Evolutionary conservation across 495 filamentous ascomycete species (phyloP).

Genomic region (Penicillium coffeae): DNA sequence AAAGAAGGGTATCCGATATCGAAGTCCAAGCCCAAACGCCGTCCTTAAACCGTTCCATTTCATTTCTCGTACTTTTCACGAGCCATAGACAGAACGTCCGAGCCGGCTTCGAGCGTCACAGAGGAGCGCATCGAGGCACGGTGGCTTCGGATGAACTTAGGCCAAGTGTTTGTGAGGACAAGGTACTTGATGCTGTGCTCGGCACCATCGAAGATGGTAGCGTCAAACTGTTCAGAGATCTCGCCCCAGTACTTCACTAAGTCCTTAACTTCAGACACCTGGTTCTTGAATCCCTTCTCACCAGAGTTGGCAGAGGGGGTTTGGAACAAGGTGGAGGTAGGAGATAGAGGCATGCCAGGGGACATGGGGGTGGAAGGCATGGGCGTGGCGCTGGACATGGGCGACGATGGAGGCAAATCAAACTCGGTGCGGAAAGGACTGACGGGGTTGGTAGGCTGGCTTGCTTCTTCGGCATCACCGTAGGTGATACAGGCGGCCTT

Average conservation of each 20-base stretch:
- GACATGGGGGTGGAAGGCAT: constrained; percentile 2
- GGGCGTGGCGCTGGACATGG: not conserved
- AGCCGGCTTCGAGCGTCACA: not conserved
- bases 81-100: not conserved
- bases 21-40: not conserved
- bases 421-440: constrained; percentile 27
- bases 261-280: constrained; percentile 17
- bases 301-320: not conserved
- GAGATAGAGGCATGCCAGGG: constrained; percentile 18
- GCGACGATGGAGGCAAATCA: not conserved
- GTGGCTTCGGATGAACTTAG: constrained; percentile 49
- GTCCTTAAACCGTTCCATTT: not conserved
- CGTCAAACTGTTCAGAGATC: constrained; percentile 50
- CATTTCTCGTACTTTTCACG: not conserved
- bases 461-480: constrained; percentile 26
- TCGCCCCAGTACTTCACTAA: constrained; percentile 33
- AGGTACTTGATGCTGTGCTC: constrained; percentile 63
- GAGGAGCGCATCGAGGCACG: constrained; percentile 16
- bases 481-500: constrained; percentile 31
- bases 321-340: constrained; percentile 2
- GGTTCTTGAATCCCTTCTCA: constrained; percentile 18
- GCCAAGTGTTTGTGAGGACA: constrained; percentile 68
- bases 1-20: not conserved
- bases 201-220: constrained; percentile 54
- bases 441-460: constrained; percentile 12